phyloP scores from a whole-genome alignment of 345 rosid species.

The Dipteronia dyeriana region DNA sequence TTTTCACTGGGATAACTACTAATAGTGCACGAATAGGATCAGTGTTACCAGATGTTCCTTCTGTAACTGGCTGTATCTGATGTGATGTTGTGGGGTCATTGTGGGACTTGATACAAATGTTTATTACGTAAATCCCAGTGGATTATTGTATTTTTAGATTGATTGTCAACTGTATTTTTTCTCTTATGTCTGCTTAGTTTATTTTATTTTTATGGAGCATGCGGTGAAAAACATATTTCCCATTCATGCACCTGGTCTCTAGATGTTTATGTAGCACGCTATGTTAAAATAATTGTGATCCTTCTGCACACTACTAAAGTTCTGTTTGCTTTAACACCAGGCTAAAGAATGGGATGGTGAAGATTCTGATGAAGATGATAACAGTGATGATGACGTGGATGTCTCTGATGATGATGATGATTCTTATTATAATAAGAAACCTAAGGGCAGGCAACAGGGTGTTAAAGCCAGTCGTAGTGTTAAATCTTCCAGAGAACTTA shows the following conservation, averaged over 20 bases:
- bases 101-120: constrained; percentile 1
- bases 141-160: background rate
- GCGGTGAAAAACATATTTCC: background rate
- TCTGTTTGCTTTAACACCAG: constrained; percentile 32
- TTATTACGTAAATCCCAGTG: background rate
- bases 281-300: constrained; percentile 1
- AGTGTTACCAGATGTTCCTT: background rate
- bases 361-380: constrained; percentile 70
- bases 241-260: background rate
- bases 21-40: background rate
- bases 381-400: constrained; percentile 65
- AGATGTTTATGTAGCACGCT: background rate
- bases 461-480: constrained; percentile 52
- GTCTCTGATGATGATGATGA: constrained; percentile 77
- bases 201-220: background rate
- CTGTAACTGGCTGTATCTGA: background rate
- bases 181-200: background rate
- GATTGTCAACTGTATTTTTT: background rate
- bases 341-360: constrained; percentile 79
- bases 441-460: constrained; percentile 56
- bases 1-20: background rate
- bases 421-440: constrained; percentile 59
- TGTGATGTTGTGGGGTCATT: background rate
- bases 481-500: constrained; percentile 54
- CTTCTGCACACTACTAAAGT: background rate